These are phyloP conservation scores for Clarireedia sp. DNA, from an alignment of 2,329 filamentous ascomycete genomes.

Conservation along the genomic window DNA sequence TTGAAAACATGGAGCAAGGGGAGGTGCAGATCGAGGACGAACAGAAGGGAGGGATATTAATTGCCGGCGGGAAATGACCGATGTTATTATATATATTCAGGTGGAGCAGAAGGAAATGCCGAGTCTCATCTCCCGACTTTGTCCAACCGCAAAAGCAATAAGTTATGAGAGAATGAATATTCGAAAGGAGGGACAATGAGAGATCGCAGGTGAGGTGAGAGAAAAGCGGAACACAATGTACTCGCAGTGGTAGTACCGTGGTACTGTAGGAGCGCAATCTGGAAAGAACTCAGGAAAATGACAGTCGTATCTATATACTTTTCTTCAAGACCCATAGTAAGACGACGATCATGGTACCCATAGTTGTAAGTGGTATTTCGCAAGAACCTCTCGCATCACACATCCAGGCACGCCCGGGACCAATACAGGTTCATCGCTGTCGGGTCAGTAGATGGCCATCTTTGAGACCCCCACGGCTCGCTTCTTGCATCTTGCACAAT, in stretches of 20 bases:
- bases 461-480: too few relatives aligned
- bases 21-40: too few relatives aligned
- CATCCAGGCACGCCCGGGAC: too few relatives aligned
- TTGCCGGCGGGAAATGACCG: neutral
- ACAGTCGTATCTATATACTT: constrained; percentile 1
- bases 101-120: constrained; percentile 8
- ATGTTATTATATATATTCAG: constrained; percentile 2
- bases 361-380: neutral
- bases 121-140: neutral
- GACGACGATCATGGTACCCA: neutral
- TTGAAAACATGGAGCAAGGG: too few relatives aligned
- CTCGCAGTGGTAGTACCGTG: neutral
- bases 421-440: too few relatives aligned
- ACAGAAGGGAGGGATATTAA: constrained; percentile 1
- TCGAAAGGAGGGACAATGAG: neutral
- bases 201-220: neutral
- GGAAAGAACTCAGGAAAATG: neutral
- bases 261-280: neutral
- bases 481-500: neutral
- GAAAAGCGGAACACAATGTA: neutral
- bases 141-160: neutral
- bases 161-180: neutral
- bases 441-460: too few relatives aligned
- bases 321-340: neutral
- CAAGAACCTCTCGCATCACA: too few relatives aligned